Evolutionary conservation across 345 rosid genomes (phyloP).

Genomic region (Eucalyptus erythrocorys): DNA sequence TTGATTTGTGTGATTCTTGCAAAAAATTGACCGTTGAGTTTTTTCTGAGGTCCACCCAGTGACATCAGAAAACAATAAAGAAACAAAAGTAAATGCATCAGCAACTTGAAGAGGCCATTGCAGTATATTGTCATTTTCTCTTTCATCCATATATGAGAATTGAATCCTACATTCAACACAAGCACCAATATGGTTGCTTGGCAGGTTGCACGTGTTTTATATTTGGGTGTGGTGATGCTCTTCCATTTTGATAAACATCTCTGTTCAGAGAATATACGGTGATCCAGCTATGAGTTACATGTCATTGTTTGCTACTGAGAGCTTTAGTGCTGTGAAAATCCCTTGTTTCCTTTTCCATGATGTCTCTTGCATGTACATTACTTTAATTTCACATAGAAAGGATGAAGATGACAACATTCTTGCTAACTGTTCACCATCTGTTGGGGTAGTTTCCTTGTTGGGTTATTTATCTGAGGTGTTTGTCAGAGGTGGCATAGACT

Average conservation of each 20-base stretch:
- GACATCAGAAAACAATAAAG: neutral
- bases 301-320: neutral
- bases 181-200: neutral
- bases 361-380: neutral
- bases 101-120: neutral
- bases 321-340: neutral
- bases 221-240: neutral
- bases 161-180: neutral
- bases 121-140: neutral
- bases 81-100: neutral
- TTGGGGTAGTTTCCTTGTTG: neutral
- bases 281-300: neutral
- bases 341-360: neutral
- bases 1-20: neutral
- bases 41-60: neutral
- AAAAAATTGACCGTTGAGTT: neutral
- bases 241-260: neutral
- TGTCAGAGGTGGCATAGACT: neutral
- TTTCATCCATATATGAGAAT: neutral
- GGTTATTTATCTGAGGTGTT: neutral
- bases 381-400: neutral
- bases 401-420: neutral
- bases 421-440: neutral
- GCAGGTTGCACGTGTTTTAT: neutral
- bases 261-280: neutral